Base-by-base conservation (phyloP, 306 rosid species). In the Lathyrus sativus region DNA sequence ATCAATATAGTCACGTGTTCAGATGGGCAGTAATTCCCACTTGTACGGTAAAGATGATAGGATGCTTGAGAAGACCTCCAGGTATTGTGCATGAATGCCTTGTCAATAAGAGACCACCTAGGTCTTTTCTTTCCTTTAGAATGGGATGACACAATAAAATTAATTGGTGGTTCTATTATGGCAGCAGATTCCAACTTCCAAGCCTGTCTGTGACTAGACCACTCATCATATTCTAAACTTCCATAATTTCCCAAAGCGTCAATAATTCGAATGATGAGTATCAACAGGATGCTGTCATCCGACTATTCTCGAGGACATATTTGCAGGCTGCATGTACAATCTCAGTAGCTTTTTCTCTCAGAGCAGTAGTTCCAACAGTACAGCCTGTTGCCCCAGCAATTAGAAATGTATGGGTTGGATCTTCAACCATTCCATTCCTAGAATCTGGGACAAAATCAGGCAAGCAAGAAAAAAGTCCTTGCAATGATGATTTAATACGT, bases 161-260 rank as follows among this genome's bases (percentile, higher is more conserved):
- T 95, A 64, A 87, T 75, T 2, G 97, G 91, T 43, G 99, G 97
- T 78, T 95, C 99, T 57, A 88, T 67, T 67, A 90, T 87, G 76
- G 99, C 96, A 62, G 96, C 96, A 68, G 99, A 90, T 78, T 95
- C 99, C 74, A 90, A 78, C 88, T 90, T 95, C 99, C 99, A 95
- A 72, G 99, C 84, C 85, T 90, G 99, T 85, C 97, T 84, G 84
- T 95, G 97, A 80, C 87, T 90, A 70, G 87, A 82, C 99, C 99
- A 95, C 62, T 95, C 99, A 66, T 95, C 99, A 79, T 82, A 95
- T 75, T 95, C 99, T 84, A 85, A 76, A 82, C 97, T 88, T 74
- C 97, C 97, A 80, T 90, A 87, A 83, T 95, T 95, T 75, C 89
- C 99, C 74, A 95, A 88, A 71, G 97, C 90, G 76, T 90, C 97